Percentiles rank a stretch among this genome's conserved stretches.
Evolutionary conservation across 169 alveolate species (phyloP).

Genomic region (Cryptosporidium xiaoi): DNA sequence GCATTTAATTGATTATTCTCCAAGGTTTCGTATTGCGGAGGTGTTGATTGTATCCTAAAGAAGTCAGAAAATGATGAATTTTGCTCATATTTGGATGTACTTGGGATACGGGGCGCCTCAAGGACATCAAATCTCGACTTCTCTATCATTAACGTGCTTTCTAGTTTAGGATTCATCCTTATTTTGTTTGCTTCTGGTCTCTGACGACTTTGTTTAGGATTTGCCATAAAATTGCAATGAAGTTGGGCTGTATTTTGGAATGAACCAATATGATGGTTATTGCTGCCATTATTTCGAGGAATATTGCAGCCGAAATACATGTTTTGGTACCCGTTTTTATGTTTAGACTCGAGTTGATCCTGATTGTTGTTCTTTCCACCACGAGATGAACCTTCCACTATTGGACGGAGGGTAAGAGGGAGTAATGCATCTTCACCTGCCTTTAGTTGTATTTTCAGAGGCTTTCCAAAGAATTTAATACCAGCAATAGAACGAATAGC

Average conservation of each 20-base stretch:
- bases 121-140: neutral
- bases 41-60: conserved; percentile 60
- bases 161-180: conserved; percentile 48
- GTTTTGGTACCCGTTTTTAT: conserved; percentile 8
- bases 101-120: neutral
- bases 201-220: conserved; percentile 30
- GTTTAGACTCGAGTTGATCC: conserved; percentile 16
- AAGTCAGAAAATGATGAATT: conserved; percentile 44
- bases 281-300: conserved; percentile 63
- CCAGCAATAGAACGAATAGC: conserved; percentile 81
- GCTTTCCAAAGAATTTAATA: conserved; percentile 79
- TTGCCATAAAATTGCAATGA: conserved; percentile 7
- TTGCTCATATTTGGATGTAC: neutral
- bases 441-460: conserved; percentile 79
- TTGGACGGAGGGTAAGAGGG: conserved; percentile 74
- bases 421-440: conserved; percentile 81
- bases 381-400: conserved; percentile 65
- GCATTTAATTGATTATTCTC: conserved; percentile 47
- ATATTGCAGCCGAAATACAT: conserved; percentile 42
- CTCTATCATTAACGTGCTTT: neutral
- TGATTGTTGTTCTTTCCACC: conserved; percentile 15
- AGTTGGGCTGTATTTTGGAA: conserved; percentile 28
- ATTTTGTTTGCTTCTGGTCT: conserved; percentile 21
- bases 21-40: conserved; percentile 32
- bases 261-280: neutral